Evolutionary conservation across 306 rosid genomes (phyloP), one percentile per base, ranked within the genome.

Genomic region (Prunus dulcis): DNA sequence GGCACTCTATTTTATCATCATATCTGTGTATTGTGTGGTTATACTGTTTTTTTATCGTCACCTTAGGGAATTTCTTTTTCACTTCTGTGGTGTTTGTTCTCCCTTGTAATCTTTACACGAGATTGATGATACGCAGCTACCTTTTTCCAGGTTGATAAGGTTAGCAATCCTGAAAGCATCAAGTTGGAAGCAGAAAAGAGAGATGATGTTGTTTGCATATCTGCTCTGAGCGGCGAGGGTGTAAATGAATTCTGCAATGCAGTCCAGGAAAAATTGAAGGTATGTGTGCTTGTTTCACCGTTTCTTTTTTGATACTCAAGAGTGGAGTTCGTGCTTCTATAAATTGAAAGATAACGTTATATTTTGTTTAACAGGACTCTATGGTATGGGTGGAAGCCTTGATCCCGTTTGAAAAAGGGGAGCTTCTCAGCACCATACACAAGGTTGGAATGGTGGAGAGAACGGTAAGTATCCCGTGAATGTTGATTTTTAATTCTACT

Each of bases 301-400:
- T 53, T 64, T 49, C 2, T 1, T 43, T 43, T 49, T 64, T 49
- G 25, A 57, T 80, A 68, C 51, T 61, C 28, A 12, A 11, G 12
- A 55, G 56, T 66, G 12, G 19, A n/a, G 43, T 7, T 70, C 69
- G 82, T 70, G 53, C 68, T 78, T 32, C 56, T 79, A 51, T 75
- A 18, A 32, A 61, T 15, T 47, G 57, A 55, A 70, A 38, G 41
- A 73, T 43, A 15, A 55, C 6, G 17, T 46, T 25, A 38, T 49
- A 25, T 69, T 62, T 67, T 81, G 43, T 56, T 57, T 78, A 47
- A 73, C 83, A 95, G 99, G 93, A 92, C 76, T 80, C 96, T 47
- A 91, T 92, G 99, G 98, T 91, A 32, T 95, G 98, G 97, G 90
- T 96, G 64, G 99, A 91, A 86, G 99, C 98, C 83, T 87, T 96